These are phyloP conservation scores for Plenodomus lindquistii DNA, from an alignment of 2,329 filamentous ascomycete genomes.

Conservation along the genomic window DNA sequence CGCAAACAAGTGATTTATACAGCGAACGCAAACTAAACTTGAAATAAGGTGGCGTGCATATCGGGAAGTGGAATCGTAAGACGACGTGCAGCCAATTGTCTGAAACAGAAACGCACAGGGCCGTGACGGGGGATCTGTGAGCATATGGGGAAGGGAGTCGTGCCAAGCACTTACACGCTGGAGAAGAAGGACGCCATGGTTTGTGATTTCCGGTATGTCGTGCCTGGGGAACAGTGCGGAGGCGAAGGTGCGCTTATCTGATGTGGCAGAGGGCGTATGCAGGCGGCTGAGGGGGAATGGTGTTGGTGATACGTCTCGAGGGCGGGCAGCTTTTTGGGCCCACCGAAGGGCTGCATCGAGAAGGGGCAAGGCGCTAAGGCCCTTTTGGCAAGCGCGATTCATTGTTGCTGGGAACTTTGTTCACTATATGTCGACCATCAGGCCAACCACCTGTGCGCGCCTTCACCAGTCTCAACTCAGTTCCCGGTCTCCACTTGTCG, in stretches of 20 bases:
- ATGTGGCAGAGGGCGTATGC: conserved; percentile 26
- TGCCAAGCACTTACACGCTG: conserved; percentile 49
- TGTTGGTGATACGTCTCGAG: conserved; percentile 40
- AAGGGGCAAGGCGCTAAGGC: conserved; percentile 35
- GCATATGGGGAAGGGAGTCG: conserved; percentile 33
- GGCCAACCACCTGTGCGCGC: conserved; percentile 1
- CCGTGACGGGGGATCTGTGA: conserved; percentile 23
- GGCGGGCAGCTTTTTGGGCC: conserved; percentile 32
- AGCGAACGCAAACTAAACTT: conserved; percentile 1
- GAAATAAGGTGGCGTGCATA: conserved; percentile 13
- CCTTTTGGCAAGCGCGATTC: conserved; percentile 22
- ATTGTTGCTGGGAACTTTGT: conserved; percentile 3
- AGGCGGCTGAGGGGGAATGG: conserved; percentile 22
- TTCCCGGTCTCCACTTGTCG: background rate
- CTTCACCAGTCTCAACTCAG: background rate
- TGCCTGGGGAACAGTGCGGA: conserved; percentile 10
- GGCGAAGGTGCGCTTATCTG: conserved; percentile 13
- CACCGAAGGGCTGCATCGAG: conserved; percentile 28
- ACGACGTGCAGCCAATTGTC: conserved; percentile 27
- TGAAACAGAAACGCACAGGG: conserved; percentile 37
- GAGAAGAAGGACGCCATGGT: conserved; percentile 49
- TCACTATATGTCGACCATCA: background rate
- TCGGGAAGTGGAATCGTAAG: conserved; percentile 22
- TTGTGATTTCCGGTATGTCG: conserved; percentile 11
- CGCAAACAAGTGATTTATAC: conserved; percentile 6